These are phyloP conservation scores for Silene noctiflora DNA, from an alignment of 179 eudicot species.

Conservation along the genomic window DNA sequence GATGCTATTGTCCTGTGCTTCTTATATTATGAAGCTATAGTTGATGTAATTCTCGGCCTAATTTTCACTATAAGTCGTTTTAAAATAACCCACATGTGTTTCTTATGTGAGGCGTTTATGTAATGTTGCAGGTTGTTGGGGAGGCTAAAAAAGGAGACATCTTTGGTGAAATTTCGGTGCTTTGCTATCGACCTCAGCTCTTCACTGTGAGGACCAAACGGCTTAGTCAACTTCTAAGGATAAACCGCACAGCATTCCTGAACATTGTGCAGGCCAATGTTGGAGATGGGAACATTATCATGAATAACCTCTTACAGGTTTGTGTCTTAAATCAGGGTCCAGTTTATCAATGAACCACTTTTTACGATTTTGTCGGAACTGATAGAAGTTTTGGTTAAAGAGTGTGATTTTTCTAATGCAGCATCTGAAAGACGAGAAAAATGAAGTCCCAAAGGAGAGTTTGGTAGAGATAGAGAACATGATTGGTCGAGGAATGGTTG, in stretches of 20 bases:
- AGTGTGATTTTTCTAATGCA: conserved; percentile 23
- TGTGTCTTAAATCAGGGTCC: not conserved
- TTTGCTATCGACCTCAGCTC: conserved; percentile 88
- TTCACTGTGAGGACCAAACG: conserved; percentile 81
- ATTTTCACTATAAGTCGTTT: not conserved
- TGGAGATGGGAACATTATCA: conserved; percentile 90
- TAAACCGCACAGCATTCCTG: conserved; percentile 74
- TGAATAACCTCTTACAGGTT: conserved; percentile 89
- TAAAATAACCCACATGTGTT: not conserved
- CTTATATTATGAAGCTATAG: not conserved
- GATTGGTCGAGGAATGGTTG: conserved; percentile 86
- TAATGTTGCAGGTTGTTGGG: conserved; percentile 50
- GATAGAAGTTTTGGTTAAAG: not conserved
- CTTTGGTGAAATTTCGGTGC: conserved; percentile 90
- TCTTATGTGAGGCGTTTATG: not conserved
- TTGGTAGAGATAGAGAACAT: conserved; percentile 70
- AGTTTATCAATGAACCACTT: not conserved
- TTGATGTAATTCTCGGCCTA: not conserved
- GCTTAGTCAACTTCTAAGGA: conserved; percentile 67
- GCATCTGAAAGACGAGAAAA: conserved; percentile 64
- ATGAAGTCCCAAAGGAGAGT: conserved; percentile 63
- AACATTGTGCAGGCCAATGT: conserved; percentile 84
- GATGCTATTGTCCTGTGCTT: no score
- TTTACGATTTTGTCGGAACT: not conserved
- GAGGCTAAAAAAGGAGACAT: conserved; percentile 62